phyloP scores from a whole-genome alignment of 179 eudicot genomes.

The Nepenthes alata region DNA sequence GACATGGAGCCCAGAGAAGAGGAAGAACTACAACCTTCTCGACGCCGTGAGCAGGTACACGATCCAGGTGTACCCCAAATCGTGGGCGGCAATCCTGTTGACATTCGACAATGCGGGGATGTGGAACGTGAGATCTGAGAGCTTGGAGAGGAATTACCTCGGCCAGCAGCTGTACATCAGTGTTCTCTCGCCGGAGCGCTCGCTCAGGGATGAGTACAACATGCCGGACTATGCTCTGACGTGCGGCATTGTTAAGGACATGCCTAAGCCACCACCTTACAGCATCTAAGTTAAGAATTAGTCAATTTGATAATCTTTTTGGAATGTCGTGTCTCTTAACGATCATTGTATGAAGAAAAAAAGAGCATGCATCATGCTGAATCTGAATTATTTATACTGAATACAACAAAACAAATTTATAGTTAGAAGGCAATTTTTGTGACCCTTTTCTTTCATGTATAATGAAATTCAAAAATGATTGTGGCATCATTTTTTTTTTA shows the following conservation, averaged over 20 bases:
- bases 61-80: conserved; percentile 61
- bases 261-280: conserved; percentile 37
- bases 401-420: too few relatives aligned
- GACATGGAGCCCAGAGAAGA: conserved; percentile 47
- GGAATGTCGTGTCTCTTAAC: too few relatives aligned
- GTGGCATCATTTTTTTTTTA: too few relatives aligned
- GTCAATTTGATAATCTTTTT: too few relatives aligned
- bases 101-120: conserved; percentile 63
- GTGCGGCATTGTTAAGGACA: conserved; percentile 50
- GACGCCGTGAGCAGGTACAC: conserved; percentile 53
- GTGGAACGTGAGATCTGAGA: conserved; percentile 54
- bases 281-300: too few relatives aligned
- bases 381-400: too few relatives aligned
- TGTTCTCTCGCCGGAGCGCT: conserved; percentile 26
- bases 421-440: too few relatives aligned
- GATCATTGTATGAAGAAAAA: too few relatives aligned
- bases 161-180: conserved; percentile 69
- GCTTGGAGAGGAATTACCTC: conserved; percentile 35
- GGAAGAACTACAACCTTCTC: conserved; percentile 53
- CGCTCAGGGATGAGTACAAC: conserved; percentile 49
- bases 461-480: too few relatives aligned
- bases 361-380: too few relatives aligned
- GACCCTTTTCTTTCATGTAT: too few relatives aligned
- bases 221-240: conserved; percentile 19
- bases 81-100: conserved; percentile 66